phyloP scores from a whole-genome alignment of 257 asterid species.

The Galeopsis tetrahit region DNA sequence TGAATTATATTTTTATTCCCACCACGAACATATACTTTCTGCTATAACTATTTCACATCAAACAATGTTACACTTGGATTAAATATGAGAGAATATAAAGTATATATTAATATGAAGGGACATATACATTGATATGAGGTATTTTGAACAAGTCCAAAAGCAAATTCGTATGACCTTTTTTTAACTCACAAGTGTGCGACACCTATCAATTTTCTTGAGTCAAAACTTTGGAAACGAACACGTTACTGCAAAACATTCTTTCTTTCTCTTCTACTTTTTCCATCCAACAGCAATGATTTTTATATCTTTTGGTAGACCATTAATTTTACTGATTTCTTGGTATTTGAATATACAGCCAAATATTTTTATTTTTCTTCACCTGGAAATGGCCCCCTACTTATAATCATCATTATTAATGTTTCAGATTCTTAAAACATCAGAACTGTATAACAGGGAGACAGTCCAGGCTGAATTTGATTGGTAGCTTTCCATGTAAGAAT shows the following conservation, averaged over 20 bases:
- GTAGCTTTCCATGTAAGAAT: slow-evolving; percentile 14
- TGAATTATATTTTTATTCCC: too few relatives aligned
- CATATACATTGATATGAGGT: too few relatives aligned
- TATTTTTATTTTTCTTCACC: too few relatives aligned
- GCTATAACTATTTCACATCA: too few relatives aligned
- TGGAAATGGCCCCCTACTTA: slow-evolving; percentile 15
- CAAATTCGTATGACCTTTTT: too few relatives aligned
- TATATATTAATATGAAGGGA: too few relatives aligned
- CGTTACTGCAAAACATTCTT: slow-evolving; percentile 25
- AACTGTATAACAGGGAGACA: slow-evolving; percentile 19
- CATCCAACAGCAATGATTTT: slow-evolving; percentile 22
- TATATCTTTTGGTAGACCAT: slow-evolving; percentile 27
- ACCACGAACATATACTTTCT: neutral
- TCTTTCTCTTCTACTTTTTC: slow-evolving; percentile 19
- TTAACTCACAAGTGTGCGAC: neutral
- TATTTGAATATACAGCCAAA: slow-evolving; percentile 27
- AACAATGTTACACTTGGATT: too few relatives aligned
- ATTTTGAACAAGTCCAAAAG: too few relatives aligned
- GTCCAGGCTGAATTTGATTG: slow-evolving; percentile 29
- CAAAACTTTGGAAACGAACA: slow-evolving; percentile 43
- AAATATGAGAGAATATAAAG: too few relatives aligned
- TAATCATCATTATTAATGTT: slow-evolving; percentile 30
- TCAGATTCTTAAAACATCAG: slow-evolving; percentile 19
- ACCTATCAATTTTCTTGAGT: slow-evolving; percentile 23
- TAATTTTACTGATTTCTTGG: slow-evolving; percentile 34